Conservation (phyloP, 225 moss, liverwort and hornwort species). For the Anthoceros angustus region DNA sequence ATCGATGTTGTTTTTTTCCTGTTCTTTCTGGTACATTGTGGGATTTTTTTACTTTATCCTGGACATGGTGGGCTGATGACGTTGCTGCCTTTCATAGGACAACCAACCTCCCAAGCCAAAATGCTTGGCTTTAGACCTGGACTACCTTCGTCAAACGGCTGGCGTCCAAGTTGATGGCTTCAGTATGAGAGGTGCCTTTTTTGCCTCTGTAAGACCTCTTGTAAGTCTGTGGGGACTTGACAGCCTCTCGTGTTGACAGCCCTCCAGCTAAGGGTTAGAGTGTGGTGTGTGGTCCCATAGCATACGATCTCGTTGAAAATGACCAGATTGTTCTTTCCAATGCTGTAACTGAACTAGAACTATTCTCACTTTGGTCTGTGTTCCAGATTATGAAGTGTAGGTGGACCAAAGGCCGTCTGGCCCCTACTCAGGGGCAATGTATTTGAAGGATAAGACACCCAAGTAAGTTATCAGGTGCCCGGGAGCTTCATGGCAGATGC, state of each 20-base stretch:
- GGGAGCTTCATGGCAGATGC: background rate
- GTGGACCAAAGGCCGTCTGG: background rate
- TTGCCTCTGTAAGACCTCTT: background rate
- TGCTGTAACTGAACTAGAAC: background rate
- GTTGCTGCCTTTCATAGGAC: background rate
- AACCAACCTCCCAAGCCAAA: background rate
- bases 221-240: background rate
- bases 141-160: background rate
- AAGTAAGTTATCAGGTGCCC: constrained; percentile 2
- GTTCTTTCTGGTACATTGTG: background rate
- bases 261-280: background rate
- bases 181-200: background rate
- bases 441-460: constrained; percentile 2
- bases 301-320: background rate
- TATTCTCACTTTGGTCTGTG: background rate
- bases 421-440: background rate
- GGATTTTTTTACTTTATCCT: background rate
- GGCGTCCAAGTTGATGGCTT: background rate
- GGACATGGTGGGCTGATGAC: background rate
- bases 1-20: background rate
- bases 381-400: background rate
- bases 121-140: background rate
- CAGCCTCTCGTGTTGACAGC: background rate
- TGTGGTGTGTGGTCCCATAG: background rate
- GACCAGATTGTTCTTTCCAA: background rate